phyloP scores from a whole-genome alignment of 2,329 filamentous ascomycete species.

The Colletotrichum sp. region DNA sequence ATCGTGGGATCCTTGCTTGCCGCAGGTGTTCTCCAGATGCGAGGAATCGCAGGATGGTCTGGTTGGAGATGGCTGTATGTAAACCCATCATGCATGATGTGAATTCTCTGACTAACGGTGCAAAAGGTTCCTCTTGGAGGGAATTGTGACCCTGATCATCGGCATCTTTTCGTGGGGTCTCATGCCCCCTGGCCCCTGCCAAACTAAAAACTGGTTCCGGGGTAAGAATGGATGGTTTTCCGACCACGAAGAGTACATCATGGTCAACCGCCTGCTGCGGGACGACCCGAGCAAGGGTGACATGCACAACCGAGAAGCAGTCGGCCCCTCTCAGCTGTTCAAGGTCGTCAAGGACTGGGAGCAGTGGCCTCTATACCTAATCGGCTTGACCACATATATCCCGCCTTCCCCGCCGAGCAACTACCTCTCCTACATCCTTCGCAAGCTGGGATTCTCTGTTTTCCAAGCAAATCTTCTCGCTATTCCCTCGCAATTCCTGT shows the following conservation, averaged over 20 bases:
- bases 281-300: slow-evolving; percentile 67
- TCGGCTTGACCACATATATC: slow-evolving; percentile 54
- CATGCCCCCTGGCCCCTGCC: slow-evolving; percentile 50
- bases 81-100: not conserved
- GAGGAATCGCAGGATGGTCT: slow-evolving; percentile 38
- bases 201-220: slow-evolving; percentile 61
- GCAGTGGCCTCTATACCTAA: slow-evolving; percentile 62
- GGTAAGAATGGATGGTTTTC: slow-evolving; percentile 66
- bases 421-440: slow-evolving; percentile 51
- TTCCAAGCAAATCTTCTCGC: slow-evolving; percentile 52
- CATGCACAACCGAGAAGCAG: slow-evolving; percentile 61
- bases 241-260: slow-evolving; percentile 64
- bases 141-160: slow-evolving; percentile 42
- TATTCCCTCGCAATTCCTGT: slow-evolving; percentile 49
- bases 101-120: not conserved
- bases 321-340: slow-evolving; percentile 52
- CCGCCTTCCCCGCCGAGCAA: slow-evolving; percentile 44
- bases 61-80: slow-evolving; percentile 46
- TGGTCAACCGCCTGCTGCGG: slow-evolving; percentile 64
- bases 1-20: slow-evolving; percentile 52
- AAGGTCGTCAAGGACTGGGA: slow-evolving; percentile 62
- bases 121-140: slow-evolving; percentile 56
- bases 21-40: slow-evolving; percentile 36
- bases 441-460: slow-evolving; percentile 45
- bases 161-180: slow-evolving; percentile 48